These are phyloP conservation scores for Schwanniomyces yamadae DNA, from an alignment of 805 yeast genomes.

Conservation along the genomic window DNA sequence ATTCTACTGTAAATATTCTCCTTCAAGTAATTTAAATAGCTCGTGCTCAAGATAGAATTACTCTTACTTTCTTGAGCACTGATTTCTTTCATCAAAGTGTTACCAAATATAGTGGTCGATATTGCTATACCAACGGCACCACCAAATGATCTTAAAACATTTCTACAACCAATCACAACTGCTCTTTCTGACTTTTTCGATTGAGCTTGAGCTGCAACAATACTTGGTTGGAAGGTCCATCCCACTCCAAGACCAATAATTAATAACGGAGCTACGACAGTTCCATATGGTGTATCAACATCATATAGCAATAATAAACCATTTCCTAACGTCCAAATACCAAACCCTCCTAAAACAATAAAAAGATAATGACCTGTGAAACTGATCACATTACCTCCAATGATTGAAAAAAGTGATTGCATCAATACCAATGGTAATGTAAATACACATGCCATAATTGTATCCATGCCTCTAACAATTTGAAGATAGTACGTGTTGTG, in stretches of 20 bases:
- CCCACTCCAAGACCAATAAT: conserved; percentile 39
- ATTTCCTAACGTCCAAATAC: conserved; percentile 22
- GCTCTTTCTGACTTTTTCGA: conserved; percentile 53
- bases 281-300: conserved; percentile 17
- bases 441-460: conserved; percentile 20
- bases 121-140: conserved; percentile 61
- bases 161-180: conserved; percentile 56
- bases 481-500: conserved; percentile 23
- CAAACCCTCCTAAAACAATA: conserved; percentile 31
- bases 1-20: conserved; percentile 18
- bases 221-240: conserved; percentile 50
- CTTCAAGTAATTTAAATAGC: conserved; percentile 19
- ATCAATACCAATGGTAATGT: conserved; percentile 33
- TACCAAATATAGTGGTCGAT: conserved; percentile 37
- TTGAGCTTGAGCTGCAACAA: conserved; percentile 56
- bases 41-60: not conserved
- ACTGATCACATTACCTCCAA: conserved; percentile 45
- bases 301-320: conserved; percentile 24
- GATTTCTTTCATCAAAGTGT: conserved; percentile 28
- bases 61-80: not conserved
- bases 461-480: conserved; percentile 20
- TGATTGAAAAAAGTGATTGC: conserved; percentile 41
- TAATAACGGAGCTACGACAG: conserved; percentile 8
- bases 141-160: conserved; percentile 57
- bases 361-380: conserved; percentile 40